A percentile compares a stretch with the other conserved stretches of the same genome.
Conservation (phyloP, 306 rosid genomes). For the Geum urbanum region DNA sequence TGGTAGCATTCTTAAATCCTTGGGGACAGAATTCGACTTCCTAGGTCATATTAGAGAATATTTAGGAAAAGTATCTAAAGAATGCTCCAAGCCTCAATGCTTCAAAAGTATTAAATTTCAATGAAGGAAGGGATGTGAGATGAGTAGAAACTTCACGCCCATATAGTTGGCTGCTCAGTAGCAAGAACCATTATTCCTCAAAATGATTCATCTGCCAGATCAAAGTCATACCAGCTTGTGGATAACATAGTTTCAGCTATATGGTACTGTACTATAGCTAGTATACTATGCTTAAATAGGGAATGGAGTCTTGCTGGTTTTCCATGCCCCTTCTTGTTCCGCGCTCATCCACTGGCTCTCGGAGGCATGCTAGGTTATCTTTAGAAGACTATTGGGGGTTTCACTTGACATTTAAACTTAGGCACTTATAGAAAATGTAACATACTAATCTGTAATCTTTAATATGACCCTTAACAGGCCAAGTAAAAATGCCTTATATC, state of each 20-base stretch:
- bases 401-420: not conserved
- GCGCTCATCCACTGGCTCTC: not conserved
- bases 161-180: not conserved
- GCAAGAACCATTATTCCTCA: not conserved
- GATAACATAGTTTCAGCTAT: not conserved
- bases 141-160: not conserved
- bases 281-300: not conserved
- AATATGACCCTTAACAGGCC: not conserved
- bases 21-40: not conserved
- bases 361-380: not conserved
- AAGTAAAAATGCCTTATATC: not conserved
- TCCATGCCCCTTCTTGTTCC: not conserved
- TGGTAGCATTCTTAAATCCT: not conserved
- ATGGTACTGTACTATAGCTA: not conserved
- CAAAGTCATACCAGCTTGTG: not conserved
- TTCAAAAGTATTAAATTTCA: not conserved
- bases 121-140: not conserved
- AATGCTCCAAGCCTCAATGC: not conserved
- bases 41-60: not conserved
- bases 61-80: not conserved
- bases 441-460: not conserved
- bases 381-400: not conserved
- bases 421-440: not conserved
- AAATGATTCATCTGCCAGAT: not conserved
- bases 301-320: slow-evolving; percentile 3